Evolutionary conservation across 2,329 filamentous ascomycete genomes (phyloP).

Genomic region (Fusarium hainanense): DNA sequence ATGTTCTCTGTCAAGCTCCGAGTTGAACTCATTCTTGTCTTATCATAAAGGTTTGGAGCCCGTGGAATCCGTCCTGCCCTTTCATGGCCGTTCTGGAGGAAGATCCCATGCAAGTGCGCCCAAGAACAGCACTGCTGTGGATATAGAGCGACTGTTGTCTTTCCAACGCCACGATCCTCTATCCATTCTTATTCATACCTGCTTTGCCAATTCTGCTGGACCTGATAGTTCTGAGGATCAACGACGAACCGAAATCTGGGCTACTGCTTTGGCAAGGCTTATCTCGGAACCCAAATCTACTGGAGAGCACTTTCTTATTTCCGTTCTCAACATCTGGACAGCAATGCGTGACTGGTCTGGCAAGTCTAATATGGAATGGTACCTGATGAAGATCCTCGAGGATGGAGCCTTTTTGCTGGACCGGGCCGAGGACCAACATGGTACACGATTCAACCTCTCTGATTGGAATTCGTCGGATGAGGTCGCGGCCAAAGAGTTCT

Average conservation of each 20-base stretch:
- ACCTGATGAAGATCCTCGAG: conserved; percentile 93
- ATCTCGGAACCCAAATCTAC: conserved; percentile 81
- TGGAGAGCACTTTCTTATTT: conserved; percentile 82
- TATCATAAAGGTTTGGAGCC: conserved; percentile 84
- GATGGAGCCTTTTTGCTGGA: conserved; percentile 92
- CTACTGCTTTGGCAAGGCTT: conserved; percentile 84
- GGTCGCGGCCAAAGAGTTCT: conserved; percentile 87
- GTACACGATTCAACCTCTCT: conserved; percentile 76
- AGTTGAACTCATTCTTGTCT: conserved; percentile 80
- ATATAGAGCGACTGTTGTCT: conserved; percentile 85
- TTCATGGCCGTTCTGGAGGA: conserved; percentile 65
- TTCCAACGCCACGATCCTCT: conserved; percentile 91
- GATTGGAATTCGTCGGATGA: conserved; percentile 82
- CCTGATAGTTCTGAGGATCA: conserved; percentile 84
- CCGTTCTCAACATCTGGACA: conserved; percentile 88
- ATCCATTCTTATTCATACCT: conserved; percentile 85
- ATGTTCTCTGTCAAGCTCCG: conserved; percentile 76
- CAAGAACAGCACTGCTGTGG: conserved; percentile 61
- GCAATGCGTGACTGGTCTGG: conserved; percentile 90
- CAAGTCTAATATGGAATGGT: conserved; percentile 89
- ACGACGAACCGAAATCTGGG: conserved; percentile 86
- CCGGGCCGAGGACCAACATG: conserved; percentile 81
- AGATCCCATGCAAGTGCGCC: conserved; percentile 60
- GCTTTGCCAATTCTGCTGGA: conserved; percentile 87
- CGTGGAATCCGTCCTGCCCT: conserved; percentile 84